Percentiles rank a stretch among this genome's conserved stretches.
Conservation (phyloP, 805 yeast species). For the Lipomyces yamadae region DNA sequence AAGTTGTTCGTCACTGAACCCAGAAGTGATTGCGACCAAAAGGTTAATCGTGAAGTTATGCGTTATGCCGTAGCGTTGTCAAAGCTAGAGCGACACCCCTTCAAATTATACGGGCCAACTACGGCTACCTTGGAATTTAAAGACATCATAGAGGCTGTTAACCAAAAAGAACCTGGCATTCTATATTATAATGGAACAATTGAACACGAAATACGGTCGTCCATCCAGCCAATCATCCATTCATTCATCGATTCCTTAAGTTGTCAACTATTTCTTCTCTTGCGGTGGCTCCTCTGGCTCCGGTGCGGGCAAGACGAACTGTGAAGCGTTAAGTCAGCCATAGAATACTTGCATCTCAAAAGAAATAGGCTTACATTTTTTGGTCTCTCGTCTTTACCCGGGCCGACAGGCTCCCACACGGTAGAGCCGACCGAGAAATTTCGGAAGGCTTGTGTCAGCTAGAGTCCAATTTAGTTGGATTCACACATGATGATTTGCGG, state of each 20-base stretch:
- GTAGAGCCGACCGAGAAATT: conserved; percentile 86
- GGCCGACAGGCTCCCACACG: conserved; percentile 91
- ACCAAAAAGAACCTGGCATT: not conserved
- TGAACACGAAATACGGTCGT: not conserved
- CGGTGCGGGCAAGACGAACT: conserved; percentile 81
- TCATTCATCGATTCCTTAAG: not conserved
- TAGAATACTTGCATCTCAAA: not conserved
- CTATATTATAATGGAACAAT: not conserved
- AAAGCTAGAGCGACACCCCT: not conserved
- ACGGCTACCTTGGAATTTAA: not conserved
- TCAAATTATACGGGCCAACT: not conserved
- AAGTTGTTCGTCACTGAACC: not conserved
- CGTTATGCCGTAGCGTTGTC: not conserved
- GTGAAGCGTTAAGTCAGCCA: conserved; percentile 19
- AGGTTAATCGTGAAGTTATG: not conserved
- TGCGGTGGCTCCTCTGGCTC: conserved; percentile 67
- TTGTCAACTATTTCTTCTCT: conserved; percentile 45
- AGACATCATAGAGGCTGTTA: not conserved
- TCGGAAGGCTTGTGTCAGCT: conserved; percentile 87
- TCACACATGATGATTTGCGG: not conserved
- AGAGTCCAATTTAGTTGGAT: not conserved
- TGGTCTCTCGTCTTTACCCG: conserved; percentile 81
- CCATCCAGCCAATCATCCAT: no score
- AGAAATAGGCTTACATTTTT: conserved; percentile 46
- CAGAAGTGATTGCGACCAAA: no score